Evolutionary conservation across 2,329 filamentous ascomycete species (phyloP).

Genomic region (Arthrinium phaeospermum): DNA sequence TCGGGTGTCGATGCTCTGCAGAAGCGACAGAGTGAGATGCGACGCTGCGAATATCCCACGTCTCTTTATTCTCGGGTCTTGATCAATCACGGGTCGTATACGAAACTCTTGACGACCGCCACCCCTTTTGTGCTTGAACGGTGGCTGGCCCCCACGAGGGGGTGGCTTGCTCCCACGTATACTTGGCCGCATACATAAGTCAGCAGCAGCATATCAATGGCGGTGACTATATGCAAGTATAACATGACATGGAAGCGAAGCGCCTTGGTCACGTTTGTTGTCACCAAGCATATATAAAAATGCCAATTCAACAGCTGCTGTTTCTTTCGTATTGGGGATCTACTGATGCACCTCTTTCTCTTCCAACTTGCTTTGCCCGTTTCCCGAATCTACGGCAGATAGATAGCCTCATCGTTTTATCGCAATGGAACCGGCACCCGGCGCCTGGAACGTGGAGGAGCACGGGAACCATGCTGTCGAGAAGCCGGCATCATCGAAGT

Average conservation of each 20-base stretch:
- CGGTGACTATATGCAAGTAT: not conserved
- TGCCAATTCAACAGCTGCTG: not conserved
- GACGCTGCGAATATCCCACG: not conserved
- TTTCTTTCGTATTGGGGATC: not conserved
- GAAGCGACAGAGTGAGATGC: not conserved
- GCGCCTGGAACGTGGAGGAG: not conserved
- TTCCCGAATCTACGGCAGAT: not conserved
- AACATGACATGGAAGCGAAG: not conserved
- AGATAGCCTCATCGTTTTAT: not conserved
- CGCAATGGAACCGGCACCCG: not conserved
- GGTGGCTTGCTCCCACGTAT: not conserved
- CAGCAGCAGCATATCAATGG: not conserved
- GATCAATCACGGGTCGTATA: not conserved
- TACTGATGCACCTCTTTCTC: not conserved
- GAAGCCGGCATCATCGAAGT: not conserved
- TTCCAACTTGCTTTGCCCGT: not conserved
- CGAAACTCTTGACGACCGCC: not conserved
- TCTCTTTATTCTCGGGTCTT: not conserved
- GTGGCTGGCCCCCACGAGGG: not conserved
- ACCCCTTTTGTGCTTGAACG: not conserved
- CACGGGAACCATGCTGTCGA: constrained; percentile 8
- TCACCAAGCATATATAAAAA: not conserved
- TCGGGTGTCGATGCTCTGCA: not conserved
- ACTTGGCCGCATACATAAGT: not conserved
- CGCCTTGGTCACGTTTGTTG: not conserved